These are phyloP conservation scores for Hypoxylon sp. DNA, from an alignment of 2,329 filamentous ascomycete genomes.

Conservation along the genomic window DNA sequence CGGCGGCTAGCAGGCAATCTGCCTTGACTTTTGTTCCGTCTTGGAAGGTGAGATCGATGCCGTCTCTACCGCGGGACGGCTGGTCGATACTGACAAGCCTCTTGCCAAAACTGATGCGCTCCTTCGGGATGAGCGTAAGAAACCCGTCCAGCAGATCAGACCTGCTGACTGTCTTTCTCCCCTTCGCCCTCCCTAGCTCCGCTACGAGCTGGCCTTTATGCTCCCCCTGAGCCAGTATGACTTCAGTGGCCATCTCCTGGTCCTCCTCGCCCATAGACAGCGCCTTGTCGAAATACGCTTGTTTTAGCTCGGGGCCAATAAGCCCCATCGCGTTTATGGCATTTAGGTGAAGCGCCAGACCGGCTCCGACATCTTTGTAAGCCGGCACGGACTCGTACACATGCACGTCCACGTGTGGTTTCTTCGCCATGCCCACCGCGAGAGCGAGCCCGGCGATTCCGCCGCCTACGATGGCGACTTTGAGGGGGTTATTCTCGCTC, in stretches of 20 bases:
- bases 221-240: constrained; percentile 45
- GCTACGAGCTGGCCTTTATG: constrained; percentile 40
- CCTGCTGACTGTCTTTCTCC: constrained; percentile 47
- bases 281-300: constrained; percentile 47
- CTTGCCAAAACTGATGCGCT: constrained; percentile 41
- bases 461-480: constrained; percentile 42
- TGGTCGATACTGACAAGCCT: constrained; percentile 36
- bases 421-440: constrained; percentile 47
- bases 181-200: constrained; percentile 47
- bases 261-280: constrained; percentile 45
- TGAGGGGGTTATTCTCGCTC: constrained; percentile 27
- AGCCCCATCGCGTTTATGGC: constrained; percentile 48
- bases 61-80: constrained; percentile 2
- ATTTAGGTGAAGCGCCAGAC: constrained; percentile 51
- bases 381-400: constrained; percentile 49
- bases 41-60: constrained; percentile 38
- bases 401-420: constrained; percentile 46
- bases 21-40: constrained; percentile 40
- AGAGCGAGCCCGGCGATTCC: constrained; percentile 51
- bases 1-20: constrained; percentile 49
- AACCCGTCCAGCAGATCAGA: constrained; percentile 46
- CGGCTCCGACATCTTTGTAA: constrained; percentile 50
- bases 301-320: constrained; percentile 47
- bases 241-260: constrained; percentile 46
- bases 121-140: constrained; percentile 38